Evolutionary conservation across 768 basidiomycete genomes (phyloP).

Genomic region (Russula abietina): DNA sequence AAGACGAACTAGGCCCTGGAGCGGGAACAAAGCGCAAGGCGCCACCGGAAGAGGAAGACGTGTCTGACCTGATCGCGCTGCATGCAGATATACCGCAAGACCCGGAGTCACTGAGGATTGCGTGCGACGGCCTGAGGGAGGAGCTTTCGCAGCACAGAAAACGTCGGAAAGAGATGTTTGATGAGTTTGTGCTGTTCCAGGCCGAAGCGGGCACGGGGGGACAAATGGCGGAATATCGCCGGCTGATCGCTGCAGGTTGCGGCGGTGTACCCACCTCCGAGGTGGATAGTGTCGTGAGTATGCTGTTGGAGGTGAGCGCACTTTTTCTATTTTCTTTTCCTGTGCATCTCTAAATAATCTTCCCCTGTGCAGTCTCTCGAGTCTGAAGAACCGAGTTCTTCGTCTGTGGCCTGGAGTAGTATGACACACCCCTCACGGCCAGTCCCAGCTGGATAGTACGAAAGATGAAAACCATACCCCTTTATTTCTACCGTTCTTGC

Average conservation of each 20-base stretch:
- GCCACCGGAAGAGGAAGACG: constrained; percentile 45
- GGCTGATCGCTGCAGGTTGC: constrained; percentile 85
- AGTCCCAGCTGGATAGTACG: constrained; percentile 22
- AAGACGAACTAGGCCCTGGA: constrained; percentile 11
- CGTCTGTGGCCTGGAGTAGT: constrained; percentile 39
- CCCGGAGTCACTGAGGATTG: constrained; percentile 45
- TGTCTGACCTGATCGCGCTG: constrained; percentile 56
- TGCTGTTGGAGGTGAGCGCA: constrained; percentile 69
- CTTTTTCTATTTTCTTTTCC: constrained; percentile 5
- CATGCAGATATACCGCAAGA: constrained; percentile 54
- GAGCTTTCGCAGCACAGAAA: constrained; percentile 62
- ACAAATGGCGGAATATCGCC: constrained; percentile 82
- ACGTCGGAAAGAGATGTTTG: constrained; percentile 66
- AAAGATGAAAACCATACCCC: constrained; percentile 3
- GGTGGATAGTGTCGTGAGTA: constrained; percentile 78
- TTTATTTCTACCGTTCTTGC: constrained; percentile 12
- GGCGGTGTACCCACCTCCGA: constrained; percentile 82
- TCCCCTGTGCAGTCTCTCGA: constrained; percentile 58
- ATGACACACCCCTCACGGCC: constrained; percentile 13
- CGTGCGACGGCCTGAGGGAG: constrained; percentile 56
- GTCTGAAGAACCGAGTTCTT: constrained; percentile 70
- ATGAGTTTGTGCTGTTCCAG: constrained; percentile 71
- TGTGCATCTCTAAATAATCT: constrained; percentile 4
- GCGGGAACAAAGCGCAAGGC: constrained; percentile 41
- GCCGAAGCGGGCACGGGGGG: constrained; percentile 88